Evolutionary conservation across 345 rosid species (phyloP), one percentile per base, ranked within the genome.

Genomic region (Raphanus sativus): DNA sequence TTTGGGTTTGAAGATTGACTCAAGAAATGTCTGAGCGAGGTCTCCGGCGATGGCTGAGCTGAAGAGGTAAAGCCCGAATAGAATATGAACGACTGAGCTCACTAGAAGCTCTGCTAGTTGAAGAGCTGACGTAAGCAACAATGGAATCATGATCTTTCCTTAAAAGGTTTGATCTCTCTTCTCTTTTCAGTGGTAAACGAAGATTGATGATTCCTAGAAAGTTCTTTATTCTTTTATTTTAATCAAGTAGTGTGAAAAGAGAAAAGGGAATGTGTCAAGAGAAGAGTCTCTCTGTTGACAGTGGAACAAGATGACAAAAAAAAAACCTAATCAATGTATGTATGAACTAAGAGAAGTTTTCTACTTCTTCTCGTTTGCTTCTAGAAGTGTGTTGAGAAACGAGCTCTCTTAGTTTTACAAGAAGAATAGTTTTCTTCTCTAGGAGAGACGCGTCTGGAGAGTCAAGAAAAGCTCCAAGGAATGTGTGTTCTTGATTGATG

Each of bases 41-140:
- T 96, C 96, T 38, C 97, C 98, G 17, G 99, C 91, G 21, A 96
- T 87, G 60, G 97, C 99, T 0, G 96, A 75, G 86, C 97, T 91
- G 78, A 85, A 91, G 67, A 96, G 82, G 84, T 91, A 96, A 72
- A 96, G 78, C 61, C 88, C 99, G 71, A 88, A 96, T 0, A 87
- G 34, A 81, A 90, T 56, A 85, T 96, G 99, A 77, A 89, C 93
- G 21, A 87, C 9, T 4, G 89, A 75, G 85, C 96, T 96, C 68
- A 90, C 89, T 67, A 84, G 81, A 42, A 96, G 77, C 95, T 96
- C 99, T 25, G 85, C 78, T 75, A 91, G 74, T 67, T 93, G 90
- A 86, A 96, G 79, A 33, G 81, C 87, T 76, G 85, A 83, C 34
- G 80, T 59, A 85, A 86, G 67, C 87, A 91, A 85, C 84, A 83